These are phyloP conservation scores for Microbotryum violaceum DNA, from an alignment of 1,284 basidiomycete genomes.

Conservation along the genomic window DNA sequence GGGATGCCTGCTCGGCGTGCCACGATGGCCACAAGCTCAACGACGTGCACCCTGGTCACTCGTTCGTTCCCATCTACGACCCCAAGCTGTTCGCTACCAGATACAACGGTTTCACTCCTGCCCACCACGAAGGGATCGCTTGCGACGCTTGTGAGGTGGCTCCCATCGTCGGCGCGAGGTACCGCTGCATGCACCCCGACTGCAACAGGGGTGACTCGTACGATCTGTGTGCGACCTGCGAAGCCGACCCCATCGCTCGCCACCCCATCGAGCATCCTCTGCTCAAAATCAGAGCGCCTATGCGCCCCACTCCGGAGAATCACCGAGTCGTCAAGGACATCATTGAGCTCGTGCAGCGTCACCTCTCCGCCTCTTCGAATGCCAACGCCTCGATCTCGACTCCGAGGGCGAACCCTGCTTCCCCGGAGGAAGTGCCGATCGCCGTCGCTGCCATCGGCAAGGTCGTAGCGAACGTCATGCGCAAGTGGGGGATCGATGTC, in stretches of 20 bases:
- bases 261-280: slow-evolving; percentile 27
- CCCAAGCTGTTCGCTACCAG: not conserved
- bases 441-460: not conserved
- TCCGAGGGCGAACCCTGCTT: slow-evolving; percentile 1
- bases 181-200: slow-evolving; percentile 35
- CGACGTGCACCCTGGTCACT: slow-evolving; percentile 27
- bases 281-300: slow-evolving; percentile 31
- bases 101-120: not conserved
- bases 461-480: not conserved
- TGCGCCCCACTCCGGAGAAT: not conserved
- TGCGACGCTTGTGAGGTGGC: slow-evolving; percentile 30
- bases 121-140: slow-evolving; percentile 9
- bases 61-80: slow-evolving; percentile 22
- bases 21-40: not conserved
- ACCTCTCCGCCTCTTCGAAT: not conserved
- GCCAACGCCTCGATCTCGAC: not conserved
- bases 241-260: slow-evolving; percentile 22
- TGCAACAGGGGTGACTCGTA: slow-evolving; percentile 14
- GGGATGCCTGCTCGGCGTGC: slow-evolving; percentile 18
- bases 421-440: not conserved
- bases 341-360: not conserved
- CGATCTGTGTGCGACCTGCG: slow-evolving; percentile 30
- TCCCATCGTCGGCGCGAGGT: slow-evolving; percentile 32
- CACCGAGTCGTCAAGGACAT: not conserved
- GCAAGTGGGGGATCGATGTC: not conserved